Base-by-base conservation (phyloP, 1,139 yeast species). In the Saccharomycopsis hybrid region DNA sequence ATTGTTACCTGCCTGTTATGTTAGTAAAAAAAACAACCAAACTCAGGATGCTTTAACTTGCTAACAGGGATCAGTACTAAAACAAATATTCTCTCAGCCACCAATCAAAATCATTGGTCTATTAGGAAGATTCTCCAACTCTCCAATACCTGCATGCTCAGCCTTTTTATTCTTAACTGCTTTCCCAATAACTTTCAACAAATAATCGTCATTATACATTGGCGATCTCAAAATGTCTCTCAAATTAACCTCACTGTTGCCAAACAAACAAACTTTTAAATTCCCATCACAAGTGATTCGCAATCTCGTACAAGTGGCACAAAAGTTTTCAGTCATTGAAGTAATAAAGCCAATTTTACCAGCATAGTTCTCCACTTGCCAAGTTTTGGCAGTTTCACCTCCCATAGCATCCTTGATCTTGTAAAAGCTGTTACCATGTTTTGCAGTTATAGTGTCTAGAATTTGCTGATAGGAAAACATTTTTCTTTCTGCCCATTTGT, bases 91-190 rank as follows among this genome's bases (percentile, higher is more conserved):
- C 18, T 18, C 18, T 18, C 62, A 72, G 63, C 78, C 79, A 55
- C 80, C 80, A 52, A 75, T 75, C 56, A 75, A 58, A 43, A 75
- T 73, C 80, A 75, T 75, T 11, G 80, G 78, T 49, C 80, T 59
- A 57, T 75, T 75, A 46, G 74, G 70, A 64, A 68, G 59, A 38
- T 66, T 65, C 46, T 71, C 73, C 43, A 75, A 62, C 44, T 67
- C 71, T 27, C 69, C 75, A 45, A 74, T 57, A 2, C 74, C 79
- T 1, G 78, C 79, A 60, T 75, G 79, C 54, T 71, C 70, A 49
- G 65, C 74, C 59, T 68, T 70, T 55, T 74, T 74, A 44, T 60
- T 58, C 53, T 67, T 65, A 11, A 74, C 76, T 0, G 78, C 75
- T 28, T 57, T 53, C 2, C 72, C 74, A 44, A 75, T 69, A n/a